phyloP scores from a whole-genome alignment of 306 rosid genomes.

The Prunus campanulata region DNA sequence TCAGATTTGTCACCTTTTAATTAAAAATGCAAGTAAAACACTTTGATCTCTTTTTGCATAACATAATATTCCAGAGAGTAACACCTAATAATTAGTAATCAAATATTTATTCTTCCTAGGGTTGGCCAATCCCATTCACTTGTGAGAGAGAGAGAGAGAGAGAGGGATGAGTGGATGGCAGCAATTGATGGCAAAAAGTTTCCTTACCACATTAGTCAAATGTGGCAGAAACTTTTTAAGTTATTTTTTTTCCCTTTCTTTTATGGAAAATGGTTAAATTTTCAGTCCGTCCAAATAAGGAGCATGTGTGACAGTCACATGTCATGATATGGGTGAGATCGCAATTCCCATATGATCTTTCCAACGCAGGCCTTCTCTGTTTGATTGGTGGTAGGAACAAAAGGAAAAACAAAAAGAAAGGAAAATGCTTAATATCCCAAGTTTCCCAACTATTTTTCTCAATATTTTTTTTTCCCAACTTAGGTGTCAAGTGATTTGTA shows the following conservation, averaged over 20 bases:
- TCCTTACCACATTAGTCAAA: constrained; percentile 26
- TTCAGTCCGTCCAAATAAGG: constrained; percentile 15
- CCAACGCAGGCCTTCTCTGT: background rate
- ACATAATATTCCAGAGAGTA: background rate
- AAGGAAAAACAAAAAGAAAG: background rate
- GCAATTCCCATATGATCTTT: constrained; percentile 8
- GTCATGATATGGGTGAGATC: constrained; percentile 19
- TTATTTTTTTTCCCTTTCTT: background rate
- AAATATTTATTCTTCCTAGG: background rate
- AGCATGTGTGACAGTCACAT: constrained; percentile 33
- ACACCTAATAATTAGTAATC: constrained; percentile 8
- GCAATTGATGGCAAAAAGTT: constrained; percentile 16
- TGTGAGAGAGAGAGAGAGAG: no score
- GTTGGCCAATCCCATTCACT: constrained; percentile 22
- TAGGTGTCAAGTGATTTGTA: background rate
- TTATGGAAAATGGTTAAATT: constrained; percentile 8
- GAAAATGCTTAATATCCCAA: background rate
- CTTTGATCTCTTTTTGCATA: constrained; percentile 11
- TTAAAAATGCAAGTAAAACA: constrained; percentile 49
- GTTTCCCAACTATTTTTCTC: no score
- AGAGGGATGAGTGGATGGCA: constrained; percentile 4
- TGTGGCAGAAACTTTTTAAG: constrained; percentile 15
- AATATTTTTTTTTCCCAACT: no score
- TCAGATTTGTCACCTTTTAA: constrained; percentile 65
- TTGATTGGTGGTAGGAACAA: background rate